Conservation (phyloP, 2,329 filamentous ascomycete genomes). For the Colletotrichum simmondsii region DNA sequence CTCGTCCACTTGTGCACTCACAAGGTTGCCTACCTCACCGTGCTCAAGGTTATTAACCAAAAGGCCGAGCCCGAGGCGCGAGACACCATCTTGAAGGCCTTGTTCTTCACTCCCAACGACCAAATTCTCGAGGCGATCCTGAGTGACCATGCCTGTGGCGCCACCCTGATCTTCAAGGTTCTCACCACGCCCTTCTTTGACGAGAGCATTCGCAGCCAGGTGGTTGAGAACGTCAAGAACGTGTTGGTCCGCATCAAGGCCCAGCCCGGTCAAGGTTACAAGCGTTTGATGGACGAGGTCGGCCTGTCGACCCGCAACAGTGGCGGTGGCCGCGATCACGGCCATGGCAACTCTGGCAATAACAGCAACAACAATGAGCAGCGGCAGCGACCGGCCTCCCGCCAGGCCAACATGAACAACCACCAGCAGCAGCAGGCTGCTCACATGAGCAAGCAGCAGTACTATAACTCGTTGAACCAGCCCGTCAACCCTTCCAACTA, state of each 20-base stretch:
- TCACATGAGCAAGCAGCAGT: conserved; percentile 54
- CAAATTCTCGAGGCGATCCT: conserved; percentile 90
- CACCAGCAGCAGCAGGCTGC: conserved; percentile 53
- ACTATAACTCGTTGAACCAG: conserved; percentile 61
- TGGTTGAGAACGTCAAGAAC: conserved; percentile 91
- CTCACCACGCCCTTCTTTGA: conserved; percentile 98
- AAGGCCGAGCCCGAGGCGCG: conserved; percentile 93
- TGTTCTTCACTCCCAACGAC: conserved; percentile 93
- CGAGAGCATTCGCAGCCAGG: conserved; percentile 86
- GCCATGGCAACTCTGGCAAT: conserved; percentile 37
- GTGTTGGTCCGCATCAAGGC: conserved; percentile 92
- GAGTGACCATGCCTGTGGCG: conserved; percentile 89
- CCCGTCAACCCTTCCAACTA: conserved; percentile 54
- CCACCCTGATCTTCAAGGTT: conserved; percentile 98
- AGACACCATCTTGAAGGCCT: conserved; percentile 86
- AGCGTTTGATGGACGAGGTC: conserved; percentile 98
- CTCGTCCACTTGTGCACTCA: conserved; percentile 96
- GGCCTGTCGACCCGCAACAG: conserved; percentile 78
- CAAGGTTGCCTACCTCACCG: conserved; percentile 97
- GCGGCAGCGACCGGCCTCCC: conserved; percentile 66
- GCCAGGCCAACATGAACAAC: conserved; percentile 60
- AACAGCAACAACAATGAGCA: conserved; percentile 55
- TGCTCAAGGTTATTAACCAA: conserved; percentile 98
- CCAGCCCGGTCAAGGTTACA: conserved; percentile 94
- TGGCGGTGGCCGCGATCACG: conserved; percentile 56